Base-by-base conservation (phyloP, 768 basidiomycete genomes). In the Rhodotorula babjevae region DNA sequence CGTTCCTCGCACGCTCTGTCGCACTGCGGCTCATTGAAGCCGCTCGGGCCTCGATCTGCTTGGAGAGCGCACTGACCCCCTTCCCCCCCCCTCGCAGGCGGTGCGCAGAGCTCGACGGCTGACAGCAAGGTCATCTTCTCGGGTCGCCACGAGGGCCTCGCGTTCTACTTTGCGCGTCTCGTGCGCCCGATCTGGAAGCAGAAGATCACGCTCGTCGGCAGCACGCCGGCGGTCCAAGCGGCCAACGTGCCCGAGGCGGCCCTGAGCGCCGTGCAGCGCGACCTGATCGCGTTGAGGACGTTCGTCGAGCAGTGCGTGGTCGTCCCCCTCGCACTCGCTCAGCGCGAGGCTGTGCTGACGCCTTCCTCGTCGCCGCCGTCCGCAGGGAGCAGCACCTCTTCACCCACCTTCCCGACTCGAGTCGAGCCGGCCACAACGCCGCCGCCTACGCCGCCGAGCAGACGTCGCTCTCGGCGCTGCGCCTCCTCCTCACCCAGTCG, bases 131-230 rank as follows among this genome's bases (percentile, higher is more conserved):
- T 82, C 69, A 69, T 87, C 66, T 96, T 90, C 81, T 93, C 91
- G 75, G 90, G 93, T 44, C 85, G 93, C 67, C 86, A 93, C 70
- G 92, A 96, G 82, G 94, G 92, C 4, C 84, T 98, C 61, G 89
- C 89, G 0, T 81, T 95, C 42, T 93, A 93, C 80, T 87, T 98
- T 79, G 87, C 92, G 14, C 86, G 96, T 57, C 84, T 96, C 36
- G 83, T 96, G 31, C 84, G 92, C 46, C 90, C 92, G 2, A 84
- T 96, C 71, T 97, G 96, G 95, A 90, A 88, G 77, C 83, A 85
- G 63, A 91, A 88, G 77, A 82, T 99, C 64, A 91, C 89, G 44
- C 58, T 63, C 14, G 60, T 42, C 40, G 60, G 60, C 19, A 25
- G 29, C 29, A 12, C 60, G 60, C 60, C 60, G 4, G 60, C 60